phyloP scores from a whole-genome alignment of 805 yeast species.

The Ogataea pignaliae region DNA sequence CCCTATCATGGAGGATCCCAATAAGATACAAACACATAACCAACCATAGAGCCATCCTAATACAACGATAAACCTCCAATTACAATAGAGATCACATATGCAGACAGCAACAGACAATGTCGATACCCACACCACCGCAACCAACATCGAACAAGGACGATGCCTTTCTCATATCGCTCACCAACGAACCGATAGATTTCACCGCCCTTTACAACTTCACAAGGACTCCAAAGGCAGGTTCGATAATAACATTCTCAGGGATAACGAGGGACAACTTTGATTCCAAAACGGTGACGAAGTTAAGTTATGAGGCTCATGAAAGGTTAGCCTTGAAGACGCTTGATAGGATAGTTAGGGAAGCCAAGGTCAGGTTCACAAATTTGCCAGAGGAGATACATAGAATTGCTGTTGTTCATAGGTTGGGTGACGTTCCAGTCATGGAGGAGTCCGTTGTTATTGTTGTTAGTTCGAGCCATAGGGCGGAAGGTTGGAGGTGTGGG shows the following conservation, averaged over 20 bases:
- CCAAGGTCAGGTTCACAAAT: slow-evolving; percentile 23
- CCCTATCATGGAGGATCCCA: too few species aligned
- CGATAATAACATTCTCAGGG: slow-evolving; percentile 46
- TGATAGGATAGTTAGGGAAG: slow-evolving; percentile 30
- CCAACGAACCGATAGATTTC: slow-evolving; percentile 17
- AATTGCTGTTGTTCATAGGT: slow-evolving; percentile 39
- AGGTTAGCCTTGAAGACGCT: slow-evolving; percentile 39
- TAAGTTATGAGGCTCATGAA: slow-evolving; percentile 44
- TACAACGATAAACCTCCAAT: too few species aligned
- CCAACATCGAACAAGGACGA: too few species aligned
- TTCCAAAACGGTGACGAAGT: slow-evolving; percentile 34
- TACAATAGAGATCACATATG: too few species aligned
- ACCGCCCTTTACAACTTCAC: slow-evolving; percentile 33
- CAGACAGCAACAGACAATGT: too few species aligned
- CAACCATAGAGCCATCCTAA: too few species aligned
- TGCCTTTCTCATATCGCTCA: slow-evolving; percentile 18
- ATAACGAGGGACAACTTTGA: slow-evolving; percentile 43
- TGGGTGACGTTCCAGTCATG: slow-evolving; percentile 44
- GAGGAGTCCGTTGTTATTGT: slow-evolving; percentile 44
- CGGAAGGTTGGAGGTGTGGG: slow-evolving; percentile 45
- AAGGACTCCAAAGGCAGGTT: slow-evolving; percentile 42
- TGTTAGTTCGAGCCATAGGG: slow-evolving; percentile 41
- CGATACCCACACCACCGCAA: too few species aligned
- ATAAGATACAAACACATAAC: too few species aligned
- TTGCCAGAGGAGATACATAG: slow-evolving; percentile 26